phyloP scores from a whole-genome alignment of 768 basidiomycete genomes.

The Mycena chlorophos region DNA sequence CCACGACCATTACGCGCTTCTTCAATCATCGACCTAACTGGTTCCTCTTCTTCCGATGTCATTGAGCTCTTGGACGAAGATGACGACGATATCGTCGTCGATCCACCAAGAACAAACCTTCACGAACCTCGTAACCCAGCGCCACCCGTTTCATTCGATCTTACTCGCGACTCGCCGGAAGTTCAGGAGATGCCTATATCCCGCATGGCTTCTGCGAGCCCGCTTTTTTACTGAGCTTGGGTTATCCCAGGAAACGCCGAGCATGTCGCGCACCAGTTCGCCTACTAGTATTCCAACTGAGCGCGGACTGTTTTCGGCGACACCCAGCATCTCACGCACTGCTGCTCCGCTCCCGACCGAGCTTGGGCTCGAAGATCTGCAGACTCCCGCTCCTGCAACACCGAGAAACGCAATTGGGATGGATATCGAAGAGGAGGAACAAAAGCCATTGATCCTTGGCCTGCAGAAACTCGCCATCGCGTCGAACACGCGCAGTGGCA shows the following conservation, averaged over 20 bases:
- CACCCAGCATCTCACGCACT: not conserved
- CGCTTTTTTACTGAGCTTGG: too few relatives aligned
- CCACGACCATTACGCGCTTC: not conserved
- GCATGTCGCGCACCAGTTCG: too few relatives aligned
- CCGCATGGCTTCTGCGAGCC: too few relatives aligned
- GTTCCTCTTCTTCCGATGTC: not conserved
- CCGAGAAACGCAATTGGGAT: too few relatives aligned
- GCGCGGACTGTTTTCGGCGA: not conserved
- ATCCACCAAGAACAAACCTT: not conserved
- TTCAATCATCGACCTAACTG: not conserved
- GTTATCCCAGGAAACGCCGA: too few relatives aligned
- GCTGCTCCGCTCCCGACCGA: not conserved
- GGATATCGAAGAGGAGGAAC: not conserved
- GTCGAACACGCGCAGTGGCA: not conserved
- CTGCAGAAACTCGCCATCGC: not conserved
- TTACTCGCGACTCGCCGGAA: not conserved
- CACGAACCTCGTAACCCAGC: not conserved
- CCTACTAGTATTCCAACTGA: too few relatives aligned
- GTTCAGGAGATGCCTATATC: too few relatives aligned
- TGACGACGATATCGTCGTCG: not conserved
- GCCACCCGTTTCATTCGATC: not conserved
- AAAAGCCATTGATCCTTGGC: not conserved
- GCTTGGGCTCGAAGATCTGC: not conserved
- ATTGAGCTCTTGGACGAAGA: not conserved
- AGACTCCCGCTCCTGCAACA: too few relatives aligned